A percentile compares a stretch with the other conserved stretches of the same genome.
phyloP scores from a whole-genome alignment of 2,329 filamentous ascomycete genomes.

The Sporothrix humicola region DNA sequence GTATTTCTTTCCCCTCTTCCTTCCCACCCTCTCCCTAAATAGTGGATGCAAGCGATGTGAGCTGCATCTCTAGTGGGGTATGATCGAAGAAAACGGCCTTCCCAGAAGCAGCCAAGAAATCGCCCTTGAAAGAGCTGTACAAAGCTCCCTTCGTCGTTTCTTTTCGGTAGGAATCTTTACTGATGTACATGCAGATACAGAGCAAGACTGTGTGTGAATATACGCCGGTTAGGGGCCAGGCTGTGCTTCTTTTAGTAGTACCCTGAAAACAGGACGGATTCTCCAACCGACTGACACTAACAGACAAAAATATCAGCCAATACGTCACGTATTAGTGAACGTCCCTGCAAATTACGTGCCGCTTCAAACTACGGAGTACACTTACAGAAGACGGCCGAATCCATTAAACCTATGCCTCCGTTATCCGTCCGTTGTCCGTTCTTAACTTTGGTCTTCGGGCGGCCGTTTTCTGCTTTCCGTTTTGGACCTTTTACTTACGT shows the following conservation, averaged over 20 bases:
- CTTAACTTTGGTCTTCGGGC: background rate
- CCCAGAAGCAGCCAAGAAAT: slow-evolving; percentile 9
- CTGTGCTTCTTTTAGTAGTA: background rate
- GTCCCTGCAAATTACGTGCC: too few relatives aligned
- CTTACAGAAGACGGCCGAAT: background rate
- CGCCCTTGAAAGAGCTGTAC: background rate
- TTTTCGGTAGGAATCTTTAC: background rate
- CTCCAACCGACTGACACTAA: too few relatives aligned
- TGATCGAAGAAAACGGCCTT: background rate
- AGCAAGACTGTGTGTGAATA: background rate
- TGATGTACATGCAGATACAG: slow-evolving; percentile 10
- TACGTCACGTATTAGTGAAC: background rate
- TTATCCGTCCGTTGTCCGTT: background rate
- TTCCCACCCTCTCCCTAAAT: slow-evolving; percentile 6
- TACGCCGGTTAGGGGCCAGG: background rate
- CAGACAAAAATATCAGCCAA: background rate
- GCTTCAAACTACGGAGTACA: background rate
- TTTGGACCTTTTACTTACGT: background rate
- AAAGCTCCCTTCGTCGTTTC: slow-evolving; percentile 3
- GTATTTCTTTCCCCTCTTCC: background rate
- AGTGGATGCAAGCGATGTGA: slow-evolving; percentile 14
- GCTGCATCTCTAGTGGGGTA: slow-evolving; percentile 24
- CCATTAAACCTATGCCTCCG: background rate
- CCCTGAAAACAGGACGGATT: background rate
- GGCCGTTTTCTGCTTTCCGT: background rate